Evolutionary conservation across 1,284 basidiomycete species (phyloP).

Genomic region (Sporisorium exsertum): DNA sequence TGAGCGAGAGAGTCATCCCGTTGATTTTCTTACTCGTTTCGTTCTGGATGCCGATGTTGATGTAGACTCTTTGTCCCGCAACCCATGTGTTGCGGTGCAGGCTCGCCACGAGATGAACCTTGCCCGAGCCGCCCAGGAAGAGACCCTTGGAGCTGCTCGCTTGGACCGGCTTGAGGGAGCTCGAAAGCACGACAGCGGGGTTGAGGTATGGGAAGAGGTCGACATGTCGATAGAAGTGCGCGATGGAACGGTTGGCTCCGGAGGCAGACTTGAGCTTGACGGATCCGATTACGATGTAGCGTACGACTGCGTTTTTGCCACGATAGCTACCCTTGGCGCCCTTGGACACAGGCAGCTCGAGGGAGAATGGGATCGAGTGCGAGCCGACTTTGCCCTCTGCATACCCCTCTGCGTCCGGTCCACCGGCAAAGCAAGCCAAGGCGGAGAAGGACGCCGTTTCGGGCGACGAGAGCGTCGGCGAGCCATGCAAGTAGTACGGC

Average conservation of each 20-base stretch:
- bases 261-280: constrained; percentile 81
- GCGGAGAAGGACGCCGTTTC: constrained; percentile 71
- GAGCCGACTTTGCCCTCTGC: constrained; percentile 73
- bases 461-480: constrained; percentile 64
- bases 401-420: constrained; percentile 79
- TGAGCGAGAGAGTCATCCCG: constrained; percentile 77
- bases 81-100: constrained; percentile 85
- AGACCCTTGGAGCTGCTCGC: constrained; percentile 76
- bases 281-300: constrained; percentile 86
- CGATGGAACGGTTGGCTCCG: constrained; percentile 76
- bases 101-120: constrained; percentile 79
- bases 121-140: constrained; percentile 75
- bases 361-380: constrained; percentile 82
- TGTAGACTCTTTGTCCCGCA: constrained; percentile 83
- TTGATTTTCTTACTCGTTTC: constrained; percentile 74
- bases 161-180: constrained; percentile 76
- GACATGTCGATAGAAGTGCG: constrained; percentile 90
- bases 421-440: constrained; percentile 73
- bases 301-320: constrained; percentile 76
- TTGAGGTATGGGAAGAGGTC: constrained; percentile 85
- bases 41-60: constrained; percentile 80
- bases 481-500: constrained; percentile 66
- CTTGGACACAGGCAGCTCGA: constrained; percentile 78
- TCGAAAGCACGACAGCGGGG: constrained; percentile 76
- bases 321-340: constrained; percentile 80